These are phyloP conservation scores for Talaromyces borbonicus DNA, from an alignment of 495 filamentous ascomycete genomes.

Conservation along the genomic window DNA sequence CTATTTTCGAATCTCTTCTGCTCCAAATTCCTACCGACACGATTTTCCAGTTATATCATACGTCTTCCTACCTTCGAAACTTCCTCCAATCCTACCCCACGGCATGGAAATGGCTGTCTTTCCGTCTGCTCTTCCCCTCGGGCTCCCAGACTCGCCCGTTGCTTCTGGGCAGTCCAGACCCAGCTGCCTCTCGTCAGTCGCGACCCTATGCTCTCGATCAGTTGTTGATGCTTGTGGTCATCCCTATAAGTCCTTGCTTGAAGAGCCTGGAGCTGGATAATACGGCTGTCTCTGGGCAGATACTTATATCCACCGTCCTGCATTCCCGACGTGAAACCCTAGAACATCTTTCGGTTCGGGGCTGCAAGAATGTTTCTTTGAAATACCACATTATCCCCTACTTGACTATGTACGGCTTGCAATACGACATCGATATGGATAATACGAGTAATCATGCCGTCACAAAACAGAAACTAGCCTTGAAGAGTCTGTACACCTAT, in stretches of 20 bases:
- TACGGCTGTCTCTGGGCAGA: slow-evolving; percentile 49
- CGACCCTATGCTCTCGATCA: slow-evolving; percentile 48
- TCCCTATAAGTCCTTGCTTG: slow-evolving; percentile 46
- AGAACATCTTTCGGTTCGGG: slow-evolving; percentile 50
- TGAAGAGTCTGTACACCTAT: slow-evolving; percentile 53
- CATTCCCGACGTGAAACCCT: slow-evolving; percentile 42
- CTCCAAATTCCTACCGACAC: slow-evolving; percentile 47
- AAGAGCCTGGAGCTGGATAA: slow-evolving; percentile 50
- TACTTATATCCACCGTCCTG: slow-evolving; percentile 43
- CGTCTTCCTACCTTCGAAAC: slow-evolving; percentile 41
- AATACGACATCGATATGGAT: slow-evolving; percentile 35
- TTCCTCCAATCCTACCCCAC: slow-evolving; percentile 48
- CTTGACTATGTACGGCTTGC: slow-evolving; percentile 39
- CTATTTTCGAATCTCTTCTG: slow-evolving; percentile 47
- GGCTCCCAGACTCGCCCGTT: slow-evolving; percentile 27
- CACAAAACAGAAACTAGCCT: slow-evolving; percentile 31
- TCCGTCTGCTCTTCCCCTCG: slow-evolving; percentile 42
- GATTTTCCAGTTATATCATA: slow-evolving; percentile 48
- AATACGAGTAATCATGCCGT: slow-evolving; percentile 23
- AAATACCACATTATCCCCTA: slow-evolving; percentile 57
- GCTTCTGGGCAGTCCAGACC: slow-evolving; percentile 25
- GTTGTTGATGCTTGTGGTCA: slow-evolving; percentile 43
- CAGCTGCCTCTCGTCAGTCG: slow-evolving; percentile 36
- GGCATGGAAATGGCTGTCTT: slow-evolving; percentile 53
- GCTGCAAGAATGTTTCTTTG: slow-evolving; percentile 56